A percentile compares a stretch with the other conserved stretches of the same genome.
These are phyloP conservation scores for Lactarius tabidus DNA, from an alignment of 768 basidiomycete species.

Conservation along the genomic window DNA sequence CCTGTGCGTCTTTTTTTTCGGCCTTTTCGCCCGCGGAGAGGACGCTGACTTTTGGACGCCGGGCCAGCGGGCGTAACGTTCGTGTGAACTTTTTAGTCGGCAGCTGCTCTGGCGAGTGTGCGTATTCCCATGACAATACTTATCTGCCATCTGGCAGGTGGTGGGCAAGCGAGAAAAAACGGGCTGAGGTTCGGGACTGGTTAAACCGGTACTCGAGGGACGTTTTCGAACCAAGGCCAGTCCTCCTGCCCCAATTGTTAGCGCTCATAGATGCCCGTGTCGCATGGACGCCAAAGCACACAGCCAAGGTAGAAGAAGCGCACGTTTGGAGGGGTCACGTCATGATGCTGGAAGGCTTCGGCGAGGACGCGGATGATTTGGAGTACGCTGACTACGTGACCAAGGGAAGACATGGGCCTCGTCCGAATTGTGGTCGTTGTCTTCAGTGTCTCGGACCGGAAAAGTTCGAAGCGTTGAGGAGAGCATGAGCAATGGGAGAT, in stretches of 20 bases:
- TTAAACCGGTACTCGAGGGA: neutral
- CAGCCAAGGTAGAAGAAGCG: neutral
- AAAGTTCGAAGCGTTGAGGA: too few relatives aligned
- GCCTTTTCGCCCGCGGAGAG: neutral
- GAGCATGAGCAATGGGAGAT: too few relatives aligned
- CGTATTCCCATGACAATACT: slow-evolving; percentile 39
- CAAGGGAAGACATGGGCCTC: neutral
- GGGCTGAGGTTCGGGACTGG: neutral
- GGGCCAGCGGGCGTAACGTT: slow-evolving; percentile 49
- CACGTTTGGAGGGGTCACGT: neutral
- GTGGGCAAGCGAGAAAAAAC: slow-evolving; percentile 35
- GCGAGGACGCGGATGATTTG: neutral
- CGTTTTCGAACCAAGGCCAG: neutral
- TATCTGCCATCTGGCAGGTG: slow-evolving; percentile 44
- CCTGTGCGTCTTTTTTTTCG: slow-evolving; percentile 38
- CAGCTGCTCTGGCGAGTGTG: slow-evolving; percentile 32
- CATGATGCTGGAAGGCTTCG: neutral
- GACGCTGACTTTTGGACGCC: neutral
- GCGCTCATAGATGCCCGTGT: slow-evolving; percentile 4
- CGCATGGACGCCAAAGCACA: neutral
- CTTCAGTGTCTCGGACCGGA: too few relatives aligned
- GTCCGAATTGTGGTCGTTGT: too few relatives aligned
- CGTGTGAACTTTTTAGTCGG: slow-evolving; percentile 41
- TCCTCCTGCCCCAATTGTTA: neutral
- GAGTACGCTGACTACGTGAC: neutral